Base-by-base conservation (phyloP, 164 flowering plant species). In the Piper betle region DNA sequence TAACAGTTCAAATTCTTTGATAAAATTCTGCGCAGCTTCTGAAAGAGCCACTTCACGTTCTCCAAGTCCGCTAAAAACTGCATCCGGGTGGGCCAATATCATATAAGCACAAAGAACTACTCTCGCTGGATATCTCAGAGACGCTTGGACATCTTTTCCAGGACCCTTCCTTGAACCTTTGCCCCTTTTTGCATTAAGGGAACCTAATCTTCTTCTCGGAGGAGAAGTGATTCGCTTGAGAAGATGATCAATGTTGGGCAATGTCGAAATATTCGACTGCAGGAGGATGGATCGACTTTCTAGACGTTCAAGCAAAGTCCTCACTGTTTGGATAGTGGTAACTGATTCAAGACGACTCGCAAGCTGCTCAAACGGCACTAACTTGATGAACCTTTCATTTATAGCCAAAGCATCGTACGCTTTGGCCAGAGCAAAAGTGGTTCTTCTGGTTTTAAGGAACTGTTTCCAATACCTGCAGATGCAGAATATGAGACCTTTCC, bases 11-110 rank as follows among this genome's bases (percentile, higher is more conserved):
- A 88, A 80, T 74, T 87, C 92, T 39, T 59, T 65, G 39, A 84
- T 55, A 69, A 94, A 80, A 57, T 67, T 73, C 65, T 71, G 70
- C 3, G 99, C 97, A 57, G 91, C 79, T 53, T 79, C 80, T 10
- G 87, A 81, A 68, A 94, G 79, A 63, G 85, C 76, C 62, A 63
- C 59, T 76, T 91, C 99, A 60, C 78, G 90, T 65, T 81, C 96
- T 56, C 96, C 97, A 64, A 73, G 81, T 20, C 84, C 85, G 69
- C 86, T 94, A 71, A 94, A 82, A 71, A 94, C 97, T 17, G 96
- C 93, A 77, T 88, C 94, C 6, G 97, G 97, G 68, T 94, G 99
- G 18, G 91, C 85, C 77, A 91, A 62, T 62, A 91, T 88, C 99
- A 94, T 91, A 75, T 83, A 94, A 37, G 99, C 99, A 80, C 94